Evolutionary conservation across 148 eudicot genomes (phyloP), one percentile per base, ranked within the genome.

Genomic region (Limonium bicolor): DNA sequence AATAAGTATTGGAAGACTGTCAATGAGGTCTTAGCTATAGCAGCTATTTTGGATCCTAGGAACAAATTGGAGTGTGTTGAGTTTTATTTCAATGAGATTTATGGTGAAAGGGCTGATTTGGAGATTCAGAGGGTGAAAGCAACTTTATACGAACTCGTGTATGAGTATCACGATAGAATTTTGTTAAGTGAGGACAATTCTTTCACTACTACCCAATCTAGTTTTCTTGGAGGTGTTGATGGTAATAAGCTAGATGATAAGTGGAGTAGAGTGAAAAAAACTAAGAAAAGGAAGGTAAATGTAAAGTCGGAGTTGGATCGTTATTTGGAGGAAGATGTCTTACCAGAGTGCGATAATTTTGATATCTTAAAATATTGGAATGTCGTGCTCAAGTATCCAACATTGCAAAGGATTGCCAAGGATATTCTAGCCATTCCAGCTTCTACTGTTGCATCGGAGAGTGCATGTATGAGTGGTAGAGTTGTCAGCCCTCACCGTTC

Each of bases 401-500:
- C 27, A 7, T 9, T 56, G 7, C 2, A 19, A 5, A 19, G 1
- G 5, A 48, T 48, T 10, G 48, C 54, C 8, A 30, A 20, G 40
- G 41, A 57, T n/a, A 13, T 48, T 12, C 22, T 57, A 8, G 48
- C 33, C 10, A 57, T 48, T 4, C 24, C 38, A 0, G 45, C 48
- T 13, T 48, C 61, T 14, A 39, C 27, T 4, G 46, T 57, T 20
- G 48, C 54, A 5, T 57, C 48, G 1, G 24, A 57, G 15, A 37
- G 39, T 28, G 48, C 48, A 18, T 39, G 36, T 8, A 38, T 19
- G 37, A 25, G 53, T 48, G 61, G 61, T 19, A 37, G 61, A 24
- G 17, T 38, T 20, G 2, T 38, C 10, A 36, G 44, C 21, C 27
- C 39, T 26, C 38, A 53, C 31, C 47, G 20, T 12, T 27, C 27